Conservation (phyloP, 805 yeast genomes). For the Yarrowia sp. region DNA sequence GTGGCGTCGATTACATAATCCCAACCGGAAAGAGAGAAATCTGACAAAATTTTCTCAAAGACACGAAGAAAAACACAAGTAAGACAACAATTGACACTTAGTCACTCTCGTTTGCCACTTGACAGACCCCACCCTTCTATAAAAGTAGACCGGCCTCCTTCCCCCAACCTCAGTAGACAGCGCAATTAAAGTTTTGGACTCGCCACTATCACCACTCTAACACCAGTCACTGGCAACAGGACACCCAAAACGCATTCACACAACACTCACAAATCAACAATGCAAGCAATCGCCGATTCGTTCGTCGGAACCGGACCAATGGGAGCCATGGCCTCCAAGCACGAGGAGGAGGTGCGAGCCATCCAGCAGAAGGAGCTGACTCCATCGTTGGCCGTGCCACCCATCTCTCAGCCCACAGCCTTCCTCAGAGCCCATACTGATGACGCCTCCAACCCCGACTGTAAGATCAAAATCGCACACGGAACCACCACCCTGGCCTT, state of each 20-base stretch:
- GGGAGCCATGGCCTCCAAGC: constrained; percentile 27
- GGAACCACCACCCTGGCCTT: constrained; percentile 99
- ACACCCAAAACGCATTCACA: constrained; percentile 4
- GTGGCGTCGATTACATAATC: no score
- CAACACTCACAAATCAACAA: constrained; percentile 28
- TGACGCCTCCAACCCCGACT: constrained; percentile 87
- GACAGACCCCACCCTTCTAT: not conserved
- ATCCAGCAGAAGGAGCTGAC: constrained; percentile 30
- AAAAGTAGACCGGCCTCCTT: not conserved
- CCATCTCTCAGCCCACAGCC: constrained; percentile 62
- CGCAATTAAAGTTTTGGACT: not conserved
- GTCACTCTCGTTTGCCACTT: not conserved
- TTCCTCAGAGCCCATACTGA: constrained; percentile 98
- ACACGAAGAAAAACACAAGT: no score
- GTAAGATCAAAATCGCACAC: constrained; percentile 94
- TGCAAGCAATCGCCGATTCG: constrained; percentile 39
- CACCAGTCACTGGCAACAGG: not conserved
- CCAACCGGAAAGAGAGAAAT: no score
- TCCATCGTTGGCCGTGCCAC: constrained; percentile 35
- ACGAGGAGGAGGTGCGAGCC: constrained; percentile 30
- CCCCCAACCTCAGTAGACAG: not conserved
- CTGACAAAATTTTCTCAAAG: no score
- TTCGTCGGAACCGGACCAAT: constrained; percentile 29
- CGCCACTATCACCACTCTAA: constrained; percentile 24
- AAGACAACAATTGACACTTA: no score